phyloP scores from a whole-genome alignment of 2,329 filamentous ascomycete genomes.

The Hypoxylon rubiginosum region DNA sequence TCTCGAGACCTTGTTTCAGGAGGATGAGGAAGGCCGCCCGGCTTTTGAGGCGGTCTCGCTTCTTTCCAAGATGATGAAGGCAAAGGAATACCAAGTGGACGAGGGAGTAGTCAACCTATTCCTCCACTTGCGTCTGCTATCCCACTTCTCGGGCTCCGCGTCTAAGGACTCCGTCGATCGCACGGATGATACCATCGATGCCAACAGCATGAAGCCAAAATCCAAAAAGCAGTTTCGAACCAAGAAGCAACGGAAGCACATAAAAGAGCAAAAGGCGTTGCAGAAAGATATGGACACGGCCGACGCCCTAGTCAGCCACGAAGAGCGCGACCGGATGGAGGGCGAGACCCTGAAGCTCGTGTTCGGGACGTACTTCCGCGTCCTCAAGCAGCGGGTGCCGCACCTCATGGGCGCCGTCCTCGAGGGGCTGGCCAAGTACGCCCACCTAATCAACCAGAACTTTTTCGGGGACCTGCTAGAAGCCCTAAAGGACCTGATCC shows the following conservation, averaged over 20 bases:
- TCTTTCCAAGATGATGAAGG: constrained; percentile 95
- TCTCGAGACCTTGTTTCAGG: constrained; percentile 83
- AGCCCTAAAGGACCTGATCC: constrained; percentile 92
- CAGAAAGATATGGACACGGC: constrained; percentile 95
- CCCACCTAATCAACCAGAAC: constrained; percentile 97
- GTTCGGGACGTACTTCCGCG: constrained; percentile 94
- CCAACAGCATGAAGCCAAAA: constrained; percentile 71
- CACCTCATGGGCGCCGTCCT: constrained; percentile 96
- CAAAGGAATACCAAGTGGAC: constrained; percentile 83
- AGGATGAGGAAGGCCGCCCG: constrained; percentile 90
- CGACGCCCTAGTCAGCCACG: constrained; percentile 89
- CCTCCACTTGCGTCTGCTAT: constrained; percentile 86
- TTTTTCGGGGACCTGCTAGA: constrained; percentile 98
- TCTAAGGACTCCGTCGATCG: constrained; percentile 82
- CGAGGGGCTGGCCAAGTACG: constrained; percentile 92
- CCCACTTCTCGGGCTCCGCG: constrained; percentile 87
- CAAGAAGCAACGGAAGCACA: constrained; percentile 85
- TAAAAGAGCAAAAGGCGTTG: constrained; percentile 87
- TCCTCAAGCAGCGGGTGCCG: constrained; percentile 84
- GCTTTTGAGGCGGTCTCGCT: constrained; percentile 88
- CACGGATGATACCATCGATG: constrained; percentile 46
- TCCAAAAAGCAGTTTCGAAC: constrained; percentile 88
- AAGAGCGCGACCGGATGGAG: constrained; percentile 94
- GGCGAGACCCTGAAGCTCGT: constrained; percentile 96
- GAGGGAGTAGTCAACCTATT: constrained; percentile 92